These are phyloP conservation scores for Cladosporium cucumerinum DNA, from an alignment of 2,329 filamentous ascomycete genomes.

Conservation along the genomic window DNA sequence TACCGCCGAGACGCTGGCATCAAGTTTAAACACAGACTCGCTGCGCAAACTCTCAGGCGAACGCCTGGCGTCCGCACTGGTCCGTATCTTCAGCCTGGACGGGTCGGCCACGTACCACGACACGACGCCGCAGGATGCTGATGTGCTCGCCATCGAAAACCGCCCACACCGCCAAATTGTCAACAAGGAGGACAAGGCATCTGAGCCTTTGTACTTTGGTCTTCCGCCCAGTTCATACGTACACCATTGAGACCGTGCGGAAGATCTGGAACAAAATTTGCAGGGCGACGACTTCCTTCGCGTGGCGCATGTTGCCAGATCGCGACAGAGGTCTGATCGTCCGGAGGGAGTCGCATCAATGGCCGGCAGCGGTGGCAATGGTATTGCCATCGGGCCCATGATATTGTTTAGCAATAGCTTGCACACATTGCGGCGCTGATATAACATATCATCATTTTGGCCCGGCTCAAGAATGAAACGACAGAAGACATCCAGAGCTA, in stretches of 20 bases:
- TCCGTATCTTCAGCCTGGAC: background rate
- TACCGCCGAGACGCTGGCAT: background rate
- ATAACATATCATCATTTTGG: background rate
- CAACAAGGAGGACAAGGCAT: too few species aligned
- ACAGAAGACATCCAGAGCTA: background rate
- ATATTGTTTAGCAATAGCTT: background rate
- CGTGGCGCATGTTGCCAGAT: background rate
- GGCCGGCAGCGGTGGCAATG: background rate
- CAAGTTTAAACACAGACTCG: background rate
- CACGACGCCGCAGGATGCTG: background rate
- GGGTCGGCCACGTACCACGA: conserved; percentile 9
- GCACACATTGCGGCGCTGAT: too few species aligned
- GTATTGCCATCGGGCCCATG: background rate
- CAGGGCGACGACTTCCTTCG: background rate
- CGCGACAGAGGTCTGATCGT: background rate
- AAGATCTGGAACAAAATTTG: background rate
- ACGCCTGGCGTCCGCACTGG: background rate
- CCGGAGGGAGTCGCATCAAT: background rate
- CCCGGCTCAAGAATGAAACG: background rate
- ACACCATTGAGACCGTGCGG: background rate
- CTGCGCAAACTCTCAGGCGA: background rate
- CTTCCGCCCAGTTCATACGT: background rate
- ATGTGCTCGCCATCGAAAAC: background rate
- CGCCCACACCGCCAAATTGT: background rate
- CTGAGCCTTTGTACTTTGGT: background rate